Base-by-base conservation (phyloP, 2,329 filamentous ascomycete species). In the Hypoxylon sp. region DNA sequence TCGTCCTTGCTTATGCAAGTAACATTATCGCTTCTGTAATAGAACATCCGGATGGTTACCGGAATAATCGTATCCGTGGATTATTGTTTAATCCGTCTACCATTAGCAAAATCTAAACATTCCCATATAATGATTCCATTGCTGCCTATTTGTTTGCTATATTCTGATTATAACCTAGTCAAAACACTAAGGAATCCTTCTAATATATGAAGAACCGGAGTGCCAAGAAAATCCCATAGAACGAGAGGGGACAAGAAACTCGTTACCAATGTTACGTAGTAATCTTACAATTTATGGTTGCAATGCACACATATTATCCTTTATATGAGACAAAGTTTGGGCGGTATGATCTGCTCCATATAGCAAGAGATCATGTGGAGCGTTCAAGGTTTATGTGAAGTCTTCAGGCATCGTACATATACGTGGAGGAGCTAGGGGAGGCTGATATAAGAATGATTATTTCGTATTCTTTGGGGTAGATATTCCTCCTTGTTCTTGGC, bases 401-500 rank as follows among this genome's bases (percentile, higher is more conserved):
- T 14, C 21, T 38, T 38, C 9, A 21, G 32, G 34, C n/a, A 28
- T 53, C 21, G 17, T 23, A n/a, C 38, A 56, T 56, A 32, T 41
- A n/a, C n/a, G n/a, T n/a, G n/a, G 14, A 23, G 52, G 11, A 2
- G n/a, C 52, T 32, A 21, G 52, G 10, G 45, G 28, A 30, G 28
- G 28, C 30, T 45, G 43, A 21, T 43, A 30, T 21, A 28, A 41
- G 17, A 21, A 32, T 38, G 9, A 38, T 41, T 55, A 43, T 43
- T 17, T 55, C 52, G 52, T 55, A n/a, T 55, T 45, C 9, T 43
- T 43, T 14, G 51, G 36, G 21, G n/a, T 5, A 55, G 23, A 2
- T 28, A 9, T 30, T 41, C 36, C 36, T 28, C 23, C 30, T 46
- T 19, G n/a, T 41, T 45, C 53, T 57, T 57, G 53, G 28, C 53